Conservation (phyloP, 2,329 filamentous ascomycete species). For the Zymoseptoria ardabiliae region DNA sequence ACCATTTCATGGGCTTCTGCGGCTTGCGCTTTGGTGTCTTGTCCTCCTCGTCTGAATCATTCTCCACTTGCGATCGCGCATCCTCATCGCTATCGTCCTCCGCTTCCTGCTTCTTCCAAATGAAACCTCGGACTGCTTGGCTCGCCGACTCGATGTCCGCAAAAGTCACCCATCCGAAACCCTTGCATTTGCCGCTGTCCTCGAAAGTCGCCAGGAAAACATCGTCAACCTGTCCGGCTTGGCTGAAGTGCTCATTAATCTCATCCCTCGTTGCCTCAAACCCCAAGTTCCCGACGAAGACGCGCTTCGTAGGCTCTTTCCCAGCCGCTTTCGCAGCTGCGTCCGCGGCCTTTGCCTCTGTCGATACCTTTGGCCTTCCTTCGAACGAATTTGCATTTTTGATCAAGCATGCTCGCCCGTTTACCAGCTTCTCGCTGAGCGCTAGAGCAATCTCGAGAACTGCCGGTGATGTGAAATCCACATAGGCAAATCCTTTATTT, state of each 20-base stretch:
- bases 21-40: conserved; percentile 35
- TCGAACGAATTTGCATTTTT: conserved; percentile 88
- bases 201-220: conserved; percentile 91
- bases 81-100: conserved; percentile 47
- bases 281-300: conserved; percentile 66
- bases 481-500: conserved; percentile 94
- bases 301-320: conserved; percentile 65
- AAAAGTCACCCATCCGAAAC: conserved; percentile 92
- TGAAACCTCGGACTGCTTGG: conserved; percentile 72
- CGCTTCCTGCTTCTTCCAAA: conserved; percentile 56
- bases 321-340: conserved; percentile 30
- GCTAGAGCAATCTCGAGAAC: conserved; percentile 70
- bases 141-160: conserved; percentile 67
- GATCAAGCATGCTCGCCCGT: conserved; percentile 76
- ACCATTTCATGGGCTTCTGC: conserved; percentile 55
- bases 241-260: conserved; percentile 70
- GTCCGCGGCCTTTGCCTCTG: conserved; percentile 18
- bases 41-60: conserved; percentile 30
- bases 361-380: conserved; percentile 61
- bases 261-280: conserved; percentile 62
- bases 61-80: conserved; percentile 32
- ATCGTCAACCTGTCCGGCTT: conserved; percentile 75
- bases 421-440: conserved; percentile 74
- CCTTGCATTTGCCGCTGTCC: conserved; percentile 96
- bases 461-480: conserved; percentile 70